phyloP scores from a whole-genome alignment of 306 rosid genomes.

The Heteromeles arbutifolia region DNA sequence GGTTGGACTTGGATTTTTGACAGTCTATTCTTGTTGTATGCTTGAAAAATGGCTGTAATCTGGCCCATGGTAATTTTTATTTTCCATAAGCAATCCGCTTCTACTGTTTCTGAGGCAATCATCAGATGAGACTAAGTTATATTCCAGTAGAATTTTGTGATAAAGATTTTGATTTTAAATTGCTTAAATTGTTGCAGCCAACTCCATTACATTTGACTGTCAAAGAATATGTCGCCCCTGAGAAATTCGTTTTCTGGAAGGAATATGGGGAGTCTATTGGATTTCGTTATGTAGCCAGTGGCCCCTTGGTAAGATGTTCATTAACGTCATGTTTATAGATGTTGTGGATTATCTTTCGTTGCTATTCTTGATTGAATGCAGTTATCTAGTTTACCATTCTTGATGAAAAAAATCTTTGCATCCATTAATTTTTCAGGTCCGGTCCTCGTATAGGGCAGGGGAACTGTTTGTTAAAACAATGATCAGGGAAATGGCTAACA shows the following conservation, averaged over 20 bases:
- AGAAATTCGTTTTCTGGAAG: constrained; percentile 86
- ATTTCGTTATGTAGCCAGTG: constrained; percentile 91
- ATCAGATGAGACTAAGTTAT: not conserved
- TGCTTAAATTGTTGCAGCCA: constrained; percentile 55
- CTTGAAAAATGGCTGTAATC: constrained; percentile 1
- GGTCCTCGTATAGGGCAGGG: constrained; percentile 93
- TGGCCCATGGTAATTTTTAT: constrained; percentile 14
- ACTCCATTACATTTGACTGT: constrained; percentile 93
- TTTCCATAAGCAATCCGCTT: not conserved
- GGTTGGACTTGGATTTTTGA: not conserved
- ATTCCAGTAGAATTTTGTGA: not conserved
- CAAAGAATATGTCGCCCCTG: constrained; percentile 82
- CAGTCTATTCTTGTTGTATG: not conserved
- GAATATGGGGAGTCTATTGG: constrained; percentile 94
- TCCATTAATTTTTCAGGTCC: constrained; percentile 46
- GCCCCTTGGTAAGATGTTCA: constrained; percentile 70
- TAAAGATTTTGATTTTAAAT: not conserved
- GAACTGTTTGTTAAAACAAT: constrained; percentile 90
- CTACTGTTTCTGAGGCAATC: not conserved
- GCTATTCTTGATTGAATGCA: not conserved
- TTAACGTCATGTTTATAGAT: not conserved
- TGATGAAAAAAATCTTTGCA: not conserved
- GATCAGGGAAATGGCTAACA: constrained; percentile 51
- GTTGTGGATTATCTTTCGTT: constrained; percentile 10
- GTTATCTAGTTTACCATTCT: not conserved